phyloP scores from a whole-genome alignment of 331 rosid genomes.

The Telfairia occidentalis region DNA sequence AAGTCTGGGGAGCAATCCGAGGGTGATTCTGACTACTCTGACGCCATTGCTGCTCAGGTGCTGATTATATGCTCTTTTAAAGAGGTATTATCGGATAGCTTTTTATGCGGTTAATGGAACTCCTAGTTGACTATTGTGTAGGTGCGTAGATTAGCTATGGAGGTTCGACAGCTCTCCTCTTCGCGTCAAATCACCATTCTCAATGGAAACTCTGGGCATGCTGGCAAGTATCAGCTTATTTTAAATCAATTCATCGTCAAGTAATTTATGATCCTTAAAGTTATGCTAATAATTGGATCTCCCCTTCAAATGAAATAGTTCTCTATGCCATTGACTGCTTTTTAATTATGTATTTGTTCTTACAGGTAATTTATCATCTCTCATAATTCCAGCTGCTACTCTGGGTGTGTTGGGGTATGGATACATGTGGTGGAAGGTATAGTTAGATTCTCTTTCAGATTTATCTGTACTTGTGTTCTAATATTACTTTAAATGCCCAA shows the following conservation, averaged over 20 bases:
- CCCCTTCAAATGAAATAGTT: background rate
- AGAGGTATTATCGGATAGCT: background rate
- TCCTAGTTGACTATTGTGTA: slow-evolving; percentile 18
- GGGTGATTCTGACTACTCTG: slow-evolving; percentile 49
- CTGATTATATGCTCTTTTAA: background rate
- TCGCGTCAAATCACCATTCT: slow-evolving; percentile 44
- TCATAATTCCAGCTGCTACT: slow-evolving; percentile 67
- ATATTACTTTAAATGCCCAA: background rate
- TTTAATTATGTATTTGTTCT: background rate
- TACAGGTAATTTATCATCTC: slow-evolving; percentile 62
- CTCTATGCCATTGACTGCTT: background rate
- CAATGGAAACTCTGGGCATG: slow-evolving; percentile 50
- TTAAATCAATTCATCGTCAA: background rate
- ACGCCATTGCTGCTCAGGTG: slow-evolving; percentile 75
- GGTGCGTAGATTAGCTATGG: slow-evolving; percentile 71
- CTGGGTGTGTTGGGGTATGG: slow-evolving; percentile 80
- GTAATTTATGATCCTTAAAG: no score
- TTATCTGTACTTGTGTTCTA: background rate
- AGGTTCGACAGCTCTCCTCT: slow-evolving; percentile 40
- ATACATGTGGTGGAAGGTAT: slow-evolving; percentile 98
- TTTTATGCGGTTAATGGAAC: background rate
- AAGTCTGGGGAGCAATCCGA: slow-evolving; percentile 52
- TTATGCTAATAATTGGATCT: background rate
- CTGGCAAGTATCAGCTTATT: slow-evolving; percentile 23
- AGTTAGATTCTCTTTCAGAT: background rate